phyloP scores from a whole-genome alignment of 2,329 filamentous ascomycete species.

The Colletotrichum trifolii region DNA sequence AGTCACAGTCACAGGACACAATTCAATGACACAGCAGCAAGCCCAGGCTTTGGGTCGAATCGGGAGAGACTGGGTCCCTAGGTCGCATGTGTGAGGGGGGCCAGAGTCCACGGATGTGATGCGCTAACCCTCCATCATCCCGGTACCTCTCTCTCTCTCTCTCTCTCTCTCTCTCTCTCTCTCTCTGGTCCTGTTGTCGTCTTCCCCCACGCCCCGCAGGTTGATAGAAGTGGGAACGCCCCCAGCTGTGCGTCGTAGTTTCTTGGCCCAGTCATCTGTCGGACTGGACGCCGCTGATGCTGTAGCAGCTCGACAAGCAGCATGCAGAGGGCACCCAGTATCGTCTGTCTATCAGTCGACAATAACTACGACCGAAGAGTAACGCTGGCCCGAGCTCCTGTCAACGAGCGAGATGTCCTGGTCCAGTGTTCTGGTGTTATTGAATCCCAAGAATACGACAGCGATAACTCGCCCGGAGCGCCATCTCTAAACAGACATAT shows the following conservation, averaged over 20 bases:
- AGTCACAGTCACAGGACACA: conserved; percentile 27
- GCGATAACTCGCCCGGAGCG: not conserved
- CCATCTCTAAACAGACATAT: not conserved
- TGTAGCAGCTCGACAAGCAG: too few species aligned
- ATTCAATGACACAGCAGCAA: conserved; percentile 33
- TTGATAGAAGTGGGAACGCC: conserved; percentile 22
- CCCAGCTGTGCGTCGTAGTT: too few species aligned
- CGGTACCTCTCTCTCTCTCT: conserved; percentile 9
- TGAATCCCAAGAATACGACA: not conserved
- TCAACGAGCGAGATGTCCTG: not conserved
- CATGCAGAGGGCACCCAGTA: fast-evolving
- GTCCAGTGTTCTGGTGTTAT: not conserved
- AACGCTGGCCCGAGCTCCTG: too few species aligned
- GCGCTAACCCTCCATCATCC: not conserved
- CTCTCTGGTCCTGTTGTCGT: not conserved
- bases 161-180: conserved; percentile 11
- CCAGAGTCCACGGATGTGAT: too few species aligned
- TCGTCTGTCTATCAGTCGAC: too few species aligned
- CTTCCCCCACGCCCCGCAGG: conserved; percentile 32
- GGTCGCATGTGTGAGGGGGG: not conserved
- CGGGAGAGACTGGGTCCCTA: too few species aligned
- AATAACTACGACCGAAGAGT: too few species aligned
- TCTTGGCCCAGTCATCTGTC: too few species aligned
- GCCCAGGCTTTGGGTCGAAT: too few species aligned
- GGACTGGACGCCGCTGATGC: too few species aligned